Conservation (phyloP, 352 stramenopile genomes). For the Saprolegnia diclina region DNA sequence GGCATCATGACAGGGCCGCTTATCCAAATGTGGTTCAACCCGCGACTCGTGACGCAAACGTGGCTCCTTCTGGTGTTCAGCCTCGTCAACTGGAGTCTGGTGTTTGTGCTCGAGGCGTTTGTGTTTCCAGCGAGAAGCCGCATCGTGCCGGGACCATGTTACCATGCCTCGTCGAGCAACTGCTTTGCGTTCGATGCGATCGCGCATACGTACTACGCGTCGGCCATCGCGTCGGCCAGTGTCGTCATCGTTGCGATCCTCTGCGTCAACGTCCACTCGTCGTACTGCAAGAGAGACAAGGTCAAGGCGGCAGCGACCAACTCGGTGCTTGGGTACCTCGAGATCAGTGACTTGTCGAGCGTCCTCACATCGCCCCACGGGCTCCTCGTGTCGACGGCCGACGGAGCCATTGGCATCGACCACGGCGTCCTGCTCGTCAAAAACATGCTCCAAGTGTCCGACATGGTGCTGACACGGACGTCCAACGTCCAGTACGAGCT, state of each 20-base stretch:
- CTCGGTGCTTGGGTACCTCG: not conserved
- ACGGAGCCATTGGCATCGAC: slow-evolving; percentile 6
- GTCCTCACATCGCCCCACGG: not conserved
- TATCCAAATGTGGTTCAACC: slow-evolving; percentile 29
- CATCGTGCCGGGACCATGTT: slow-evolving; percentile 14
- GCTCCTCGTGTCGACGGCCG: not conserved
- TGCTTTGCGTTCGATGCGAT: slow-evolving; percentile 25
- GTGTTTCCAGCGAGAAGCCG: not conserved
- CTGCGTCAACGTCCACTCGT: not conserved
- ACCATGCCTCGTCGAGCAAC: slow-evolving; percentile 19
- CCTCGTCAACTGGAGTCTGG: slow-evolving; percentile 26
- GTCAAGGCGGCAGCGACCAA: too few species aligned
- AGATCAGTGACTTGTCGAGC: slow-evolving; percentile 6
- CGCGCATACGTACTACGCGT: slow-evolving; percentile 23
- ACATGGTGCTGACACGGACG: slow-evolving; percentile 1
- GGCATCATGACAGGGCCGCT: slow-evolving; percentile 29
- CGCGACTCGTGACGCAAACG: slow-evolving; percentile 24
- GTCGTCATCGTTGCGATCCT: slow-evolving; percentile 16
- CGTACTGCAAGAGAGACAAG: too few species aligned
- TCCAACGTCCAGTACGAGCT: slow-evolving; percentile 31
- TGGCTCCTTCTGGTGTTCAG: slow-evolving; percentile 28
- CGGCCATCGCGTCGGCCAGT: slow-evolving; percentile 17
- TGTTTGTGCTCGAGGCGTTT: slow-evolving; percentile 29
- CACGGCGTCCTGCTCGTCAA: slow-evolving; percentile 29
- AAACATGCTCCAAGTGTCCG: slow-evolving; percentile 27